Conservation (phyloP, 768 basidiomycete genomes). For the Lanmaoa rubissima region DNA sequence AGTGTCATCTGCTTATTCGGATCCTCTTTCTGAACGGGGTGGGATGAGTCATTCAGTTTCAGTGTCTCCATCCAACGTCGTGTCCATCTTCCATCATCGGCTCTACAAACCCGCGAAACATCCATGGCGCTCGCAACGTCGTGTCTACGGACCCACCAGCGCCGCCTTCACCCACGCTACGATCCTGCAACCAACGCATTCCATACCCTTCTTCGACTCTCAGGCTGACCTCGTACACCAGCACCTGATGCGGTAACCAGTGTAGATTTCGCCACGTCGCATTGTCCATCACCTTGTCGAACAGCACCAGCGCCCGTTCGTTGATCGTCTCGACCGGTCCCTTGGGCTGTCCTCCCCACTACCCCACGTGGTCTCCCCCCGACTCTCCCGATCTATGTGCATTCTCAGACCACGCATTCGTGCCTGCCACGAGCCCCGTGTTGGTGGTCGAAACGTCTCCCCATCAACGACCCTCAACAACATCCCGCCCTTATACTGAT, state of each 20-base stretch:
- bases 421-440: conserved; percentile 54
- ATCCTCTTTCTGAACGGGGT: too few species aligned
- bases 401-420: conserved; percentile 68
- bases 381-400: conserved; percentile 47
- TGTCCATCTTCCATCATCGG: too few species aligned
- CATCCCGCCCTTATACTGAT: conserved; percentile 96
- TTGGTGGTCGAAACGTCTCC: conserved; percentile 57
- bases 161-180: too few species aligned
- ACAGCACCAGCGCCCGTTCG: conserved; percentile 47
- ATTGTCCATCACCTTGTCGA: conserved; percentile 49
- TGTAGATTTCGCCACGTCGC: conserved; percentile 65
- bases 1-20: too few species aligned
- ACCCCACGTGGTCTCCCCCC: conserved; percentile 35
- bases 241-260: conserved; percentile 59
- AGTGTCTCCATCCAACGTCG: too few species aligned
- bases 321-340: conserved; percentile 55
- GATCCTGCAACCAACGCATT: conserved; percentile 51
- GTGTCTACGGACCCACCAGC: too few species aligned
- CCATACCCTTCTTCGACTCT: conserved; percentile 61
- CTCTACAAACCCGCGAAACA: too few species aligned
- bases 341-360: conserved; percentile 55
- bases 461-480: conserved; percentile 82
- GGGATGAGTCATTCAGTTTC: too few species aligned
- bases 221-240: conserved; percentile 65
- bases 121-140: too few species aligned